Percentiles rank a stretch among this genome's conserved stretches.
Evolutionary conservation across 805 yeast species (phyloP).

Genomic region (Torulaspora indica): DNA sequence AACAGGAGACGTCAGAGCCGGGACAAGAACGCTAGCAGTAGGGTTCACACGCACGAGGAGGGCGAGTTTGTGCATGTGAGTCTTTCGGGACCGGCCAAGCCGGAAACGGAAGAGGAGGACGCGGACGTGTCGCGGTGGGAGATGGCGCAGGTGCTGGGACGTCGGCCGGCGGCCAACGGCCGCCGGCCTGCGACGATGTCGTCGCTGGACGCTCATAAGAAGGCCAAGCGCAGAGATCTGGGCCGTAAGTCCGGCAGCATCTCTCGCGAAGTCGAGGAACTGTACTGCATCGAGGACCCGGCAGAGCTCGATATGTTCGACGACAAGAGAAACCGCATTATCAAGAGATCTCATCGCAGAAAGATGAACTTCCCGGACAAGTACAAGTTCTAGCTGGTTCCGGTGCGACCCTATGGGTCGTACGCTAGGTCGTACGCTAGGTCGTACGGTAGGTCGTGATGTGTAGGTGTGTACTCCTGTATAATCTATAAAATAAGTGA

Average conservation of each 20-base stretch:
- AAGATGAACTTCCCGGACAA: slow-evolving; percentile 5
- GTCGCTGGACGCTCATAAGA: not conserved
- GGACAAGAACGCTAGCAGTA: not conserved
- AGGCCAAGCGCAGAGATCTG: not conserved
- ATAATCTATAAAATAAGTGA: not conserved
- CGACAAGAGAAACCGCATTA: slow-evolving; percentile 25
- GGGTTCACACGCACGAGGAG: slow-evolving; percentile 14
- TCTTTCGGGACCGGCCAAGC: not conserved
- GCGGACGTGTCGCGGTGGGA: slow-evolving; percentile 24
- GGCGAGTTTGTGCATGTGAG: slow-evolving; percentile 18
- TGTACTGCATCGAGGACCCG: slow-evolving; percentile 15
- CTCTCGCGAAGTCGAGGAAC: slow-evolving; percentile 3
- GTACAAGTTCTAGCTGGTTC: slow-evolving; percentile 1
- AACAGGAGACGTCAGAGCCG: slow-evolving; percentile 6
- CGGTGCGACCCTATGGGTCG: too few relatives aligned
- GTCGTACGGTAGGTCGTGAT: too few relatives aligned
- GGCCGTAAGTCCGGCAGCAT: not conserved
- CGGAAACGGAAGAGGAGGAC: slow-evolving; percentile 14
- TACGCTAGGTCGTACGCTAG: too few relatives aligned
- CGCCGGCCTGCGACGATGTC: slow-evolving; percentile 1
- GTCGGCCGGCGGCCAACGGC: slow-evolving; percentile 3
- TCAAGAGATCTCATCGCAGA: slow-evolving; percentile 23
- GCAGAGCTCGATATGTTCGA: slow-evolving; percentile 20
- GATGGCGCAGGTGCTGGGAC: slow-evolving; percentile 21
- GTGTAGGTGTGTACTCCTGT: not conserved